phyloP scores from a whole-genome alignment of 1,284 basidiomycete genomes.

The Moesziomyces sp. region DNA sequence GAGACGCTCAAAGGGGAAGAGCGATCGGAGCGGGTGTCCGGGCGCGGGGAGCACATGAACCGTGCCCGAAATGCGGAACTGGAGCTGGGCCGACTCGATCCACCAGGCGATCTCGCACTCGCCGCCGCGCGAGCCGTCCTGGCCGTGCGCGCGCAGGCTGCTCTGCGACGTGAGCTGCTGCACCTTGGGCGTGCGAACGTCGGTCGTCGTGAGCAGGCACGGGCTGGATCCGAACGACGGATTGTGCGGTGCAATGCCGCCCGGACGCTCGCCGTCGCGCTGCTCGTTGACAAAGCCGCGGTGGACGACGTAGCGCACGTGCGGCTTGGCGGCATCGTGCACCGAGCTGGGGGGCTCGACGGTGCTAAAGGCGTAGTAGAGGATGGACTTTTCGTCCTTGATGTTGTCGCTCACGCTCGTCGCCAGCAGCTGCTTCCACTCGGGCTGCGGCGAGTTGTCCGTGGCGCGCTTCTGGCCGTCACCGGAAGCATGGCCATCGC shows the following conservation, averaged over 20 bases:
- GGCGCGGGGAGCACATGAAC: slow-evolving; percentile 64
- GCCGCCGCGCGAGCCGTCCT: slow-evolving; percentile 40
- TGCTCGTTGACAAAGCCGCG: slow-evolving; percentile 68
- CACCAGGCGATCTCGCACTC: slow-evolving; percentile 68
- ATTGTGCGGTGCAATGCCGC: slow-evolving; percentile 50
- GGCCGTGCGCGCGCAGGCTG: slow-evolving; percentile 29
- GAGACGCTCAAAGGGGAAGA: slow-evolving; percentile 47
- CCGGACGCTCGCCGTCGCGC: slow-evolving; percentile 48
- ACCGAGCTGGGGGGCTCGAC: slow-evolving; percentile 42
- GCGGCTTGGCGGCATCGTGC: slow-evolving; percentile 52
- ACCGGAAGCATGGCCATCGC: slow-evolving; percentile 31
- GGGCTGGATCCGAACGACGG: slow-evolving; percentile 56
- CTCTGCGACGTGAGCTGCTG: slow-evolving; percentile 55
- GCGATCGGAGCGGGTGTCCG: slow-evolving; percentile 32
- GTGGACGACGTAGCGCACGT: slow-evolving; percentile 67
- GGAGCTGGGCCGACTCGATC: slow-evolving; percentile 63
- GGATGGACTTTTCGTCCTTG: slow-evolving; percentile 57
- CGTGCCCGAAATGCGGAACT: slow-evolving; percentile 66
- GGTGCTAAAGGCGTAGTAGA: slow-evolving; percentile 65
- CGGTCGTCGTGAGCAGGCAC: slow-evolving; percentile 67
- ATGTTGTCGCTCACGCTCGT: slow-evolving; percentile 47
- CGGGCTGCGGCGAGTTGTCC: slow-evolving; percentile 52
- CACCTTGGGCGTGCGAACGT: slow-evolving; percentile 67
- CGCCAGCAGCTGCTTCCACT: slow-evolving; percentile 59
- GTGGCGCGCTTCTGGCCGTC: slow-evolving; percentile 35